Conservation (phyloP, 257 asterid species). For the Hygrophila difformis region DNA sequence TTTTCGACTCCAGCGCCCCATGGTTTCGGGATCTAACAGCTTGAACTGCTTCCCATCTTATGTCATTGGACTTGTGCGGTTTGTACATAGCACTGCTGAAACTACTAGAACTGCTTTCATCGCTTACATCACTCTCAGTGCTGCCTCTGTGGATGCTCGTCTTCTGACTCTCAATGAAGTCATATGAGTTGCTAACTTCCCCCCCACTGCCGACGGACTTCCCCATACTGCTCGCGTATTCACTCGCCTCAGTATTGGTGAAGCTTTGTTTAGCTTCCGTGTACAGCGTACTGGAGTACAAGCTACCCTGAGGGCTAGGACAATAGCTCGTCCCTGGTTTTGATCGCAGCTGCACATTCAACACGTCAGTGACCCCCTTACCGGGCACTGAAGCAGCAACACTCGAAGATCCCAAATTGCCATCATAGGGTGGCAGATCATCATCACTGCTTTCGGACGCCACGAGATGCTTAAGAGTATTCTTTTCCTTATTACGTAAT, state of each 20-base stretch:
- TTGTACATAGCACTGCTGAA: conserved; percentile 39
- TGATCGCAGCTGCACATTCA: conserved; percentile 14
- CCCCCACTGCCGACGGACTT: conserved; percentile 35
- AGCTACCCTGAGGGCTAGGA: conserved; percentile 51
- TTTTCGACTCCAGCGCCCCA: conserved; percentile 37
- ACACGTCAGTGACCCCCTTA: conserved; percentile 16
- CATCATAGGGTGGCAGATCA: conserved; percentile 20
- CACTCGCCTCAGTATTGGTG: conserved; percentile 47
- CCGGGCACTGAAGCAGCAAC: conserved; percentile 21
- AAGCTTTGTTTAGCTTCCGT: conserved; percentile 53
- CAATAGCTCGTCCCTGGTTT: conserved; percentile 25
- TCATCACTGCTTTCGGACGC: conserved; percentile 13
- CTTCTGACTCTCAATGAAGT: conserved; percentile 32
- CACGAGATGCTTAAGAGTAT: conserved; percentile 8
- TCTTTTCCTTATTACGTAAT: conserved; percentile 22
- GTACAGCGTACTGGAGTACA: conserved; percentile 39
- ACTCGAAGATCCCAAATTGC: conserved; percentile 23
- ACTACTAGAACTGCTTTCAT: conserved; percentile 57
- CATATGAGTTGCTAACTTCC: conserved; percentile 37
- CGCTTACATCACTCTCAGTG: conserved; percentile 44
- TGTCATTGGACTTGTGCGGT: conserved; percentile 50
- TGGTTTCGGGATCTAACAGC: conserved; percentile 34
- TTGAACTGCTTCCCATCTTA: conserved; percentile 50
- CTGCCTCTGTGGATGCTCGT: conserved; percentile 46
- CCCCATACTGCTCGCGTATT: conserved; percentile 32